Base-by-base conservation (phyloP, 73 alveolate genomes). In the Blepharisma stoltei region DNA sequence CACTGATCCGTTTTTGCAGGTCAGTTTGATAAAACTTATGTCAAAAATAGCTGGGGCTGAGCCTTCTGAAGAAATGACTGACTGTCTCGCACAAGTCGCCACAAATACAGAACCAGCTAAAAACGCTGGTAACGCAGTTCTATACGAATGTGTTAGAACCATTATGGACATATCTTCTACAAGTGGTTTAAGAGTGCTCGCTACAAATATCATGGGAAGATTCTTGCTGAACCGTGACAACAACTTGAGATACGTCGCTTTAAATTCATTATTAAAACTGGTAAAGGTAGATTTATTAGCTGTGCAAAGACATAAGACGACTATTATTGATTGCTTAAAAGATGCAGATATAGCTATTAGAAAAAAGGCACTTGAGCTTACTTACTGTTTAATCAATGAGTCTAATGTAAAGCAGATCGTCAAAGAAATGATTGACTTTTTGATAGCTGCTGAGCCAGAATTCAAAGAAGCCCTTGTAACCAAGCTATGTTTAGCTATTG, bases 1-100 rank as follows among this genome's bases (percentile, higher is more conserved):
- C 37, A 93, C 98, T 70, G 99, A 98, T 86, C 99, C 99, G 2
- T 98, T 98, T 93, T 90, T 98, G 55, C 96, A 98, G 84, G 98
- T 95, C 6, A 85, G 96, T 55, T 21, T 73, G 14, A 27, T 73
- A 20, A 73, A 55, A 18, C 52, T 73, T 11, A 7, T 48, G n/a
- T 53, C 82, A n/a, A 73, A 53, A 73, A 11, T 73, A 1, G 73
- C 78, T 9, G 23, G 21, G 70, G 78, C 95, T 27, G 93, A 91
- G 45, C 98, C 97, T 20, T 83, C 96, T 54, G 99, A 95, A 68
- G 99, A 98, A 85, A 94, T 95, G 90, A 92, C 92, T 55, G 98
- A 95, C 71, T 91, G 97, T 50, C 84, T 98, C 54, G 98, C 82
- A 14, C 90, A 94, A 77, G 99, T 98, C 60, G 99, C 99, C 52